Evolutionary conservation across 257 asterid genomes (phyloP).

Genomic region (Rauvolfia tetraphylla): DNA sequence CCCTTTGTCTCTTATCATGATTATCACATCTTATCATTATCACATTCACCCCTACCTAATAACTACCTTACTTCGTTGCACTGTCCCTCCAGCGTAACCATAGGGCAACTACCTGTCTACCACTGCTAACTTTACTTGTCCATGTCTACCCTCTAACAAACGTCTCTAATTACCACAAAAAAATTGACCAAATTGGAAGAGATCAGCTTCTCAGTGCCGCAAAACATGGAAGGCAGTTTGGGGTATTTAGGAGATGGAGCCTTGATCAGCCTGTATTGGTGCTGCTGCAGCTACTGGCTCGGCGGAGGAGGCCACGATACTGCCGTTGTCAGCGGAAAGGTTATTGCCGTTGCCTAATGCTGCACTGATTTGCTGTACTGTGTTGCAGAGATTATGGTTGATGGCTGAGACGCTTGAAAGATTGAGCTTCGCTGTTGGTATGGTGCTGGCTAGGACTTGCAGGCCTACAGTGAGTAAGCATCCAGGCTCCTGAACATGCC

Average conservation of each 20-base stretch:
- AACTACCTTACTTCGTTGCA: no score
- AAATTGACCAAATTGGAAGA: no score
- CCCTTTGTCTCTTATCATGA: background rate
- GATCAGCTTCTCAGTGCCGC: background rate
- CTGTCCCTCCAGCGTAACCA: slow-evolving; percentile 2
- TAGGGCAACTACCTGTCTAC: background rate
- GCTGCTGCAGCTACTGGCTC: slow-evolving; percentile 21
- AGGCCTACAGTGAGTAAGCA: slow-evolving; percentile 80
- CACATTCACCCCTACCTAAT: slow-evolving; percentile 5
- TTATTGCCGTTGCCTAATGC: slow-evolving; percentile 27
- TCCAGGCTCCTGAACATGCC: slow-evolving; percentile 35
- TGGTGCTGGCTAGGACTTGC: slow-evolving; percentile 78
- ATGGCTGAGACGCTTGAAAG: slow-evolving; percentile 74
- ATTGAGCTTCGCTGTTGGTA: slow-evolving; percentile 72
- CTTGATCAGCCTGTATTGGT: slow-evolving; percentile 21
- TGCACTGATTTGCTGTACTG: slow-evolving; percentile 61
- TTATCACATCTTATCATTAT: background rate
- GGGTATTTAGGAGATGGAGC: slow-evolving; percentile 33
- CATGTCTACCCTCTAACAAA: background rate
- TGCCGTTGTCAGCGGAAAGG: slow-evolving; percentile 2
- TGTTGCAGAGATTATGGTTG: slow-evolving; percentile 68
- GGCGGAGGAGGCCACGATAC: slow-evolving; percentile 7
- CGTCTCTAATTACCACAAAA: slow-evolving; percentile 18
- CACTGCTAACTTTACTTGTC: background rate
- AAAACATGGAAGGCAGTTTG: no score